Evolutionary conservation across 331 rosid species (phyloP), one percentile per base, ranked within the genome.

Genomic region (Rosa hybrid): DNA sequence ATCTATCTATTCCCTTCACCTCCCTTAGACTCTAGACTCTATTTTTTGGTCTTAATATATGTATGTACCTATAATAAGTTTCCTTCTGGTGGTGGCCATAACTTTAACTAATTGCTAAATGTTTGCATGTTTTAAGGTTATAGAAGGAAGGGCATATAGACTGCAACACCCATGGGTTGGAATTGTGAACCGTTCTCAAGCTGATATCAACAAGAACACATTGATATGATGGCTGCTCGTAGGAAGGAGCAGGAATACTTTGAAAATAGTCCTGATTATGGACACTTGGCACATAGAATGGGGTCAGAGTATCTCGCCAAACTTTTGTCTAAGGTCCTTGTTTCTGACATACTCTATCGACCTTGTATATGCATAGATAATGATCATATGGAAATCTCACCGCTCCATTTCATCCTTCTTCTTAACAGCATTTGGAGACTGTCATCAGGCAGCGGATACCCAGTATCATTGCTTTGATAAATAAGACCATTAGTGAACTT

Each of bases 91-190:
- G 62, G 53, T 81, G n/a, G 30, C 68, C 53, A 57, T 60, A 76
- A 38, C 42, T 8, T 51, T 50, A 74, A 75, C 57, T 81, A 86
- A 80, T 51, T 59, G 27, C 60, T 70, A 18, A 21, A 41, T 83
- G 9, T 76, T 72, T 86, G 81, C 83, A 81, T 81, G 85, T 83
- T 90, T 20, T 20, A 85, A 94, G 99, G 98, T 96, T 81, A 88
- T 96, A 27, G 99, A 96, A 87, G 99, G 99, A 83, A 88, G 97
- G 86, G 80, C 92, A 79, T 96, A 96, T 86, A 88, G 98, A 75
- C 91, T 96, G 89, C 98, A 93, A 81, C 97, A 96, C 85, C 99
- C 99, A 72, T 96, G 99, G 99, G 98, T 96, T 81, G 99, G 99
- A 84, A 87, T 96, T 83, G 99, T 96, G 78, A 96, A 96, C 83